These are phyloP conservation scores for Xylaria sp. DNA, from an alignment of 2,329 filamentous ascomycete genomes.

Conservation along the genomic window DNA sequence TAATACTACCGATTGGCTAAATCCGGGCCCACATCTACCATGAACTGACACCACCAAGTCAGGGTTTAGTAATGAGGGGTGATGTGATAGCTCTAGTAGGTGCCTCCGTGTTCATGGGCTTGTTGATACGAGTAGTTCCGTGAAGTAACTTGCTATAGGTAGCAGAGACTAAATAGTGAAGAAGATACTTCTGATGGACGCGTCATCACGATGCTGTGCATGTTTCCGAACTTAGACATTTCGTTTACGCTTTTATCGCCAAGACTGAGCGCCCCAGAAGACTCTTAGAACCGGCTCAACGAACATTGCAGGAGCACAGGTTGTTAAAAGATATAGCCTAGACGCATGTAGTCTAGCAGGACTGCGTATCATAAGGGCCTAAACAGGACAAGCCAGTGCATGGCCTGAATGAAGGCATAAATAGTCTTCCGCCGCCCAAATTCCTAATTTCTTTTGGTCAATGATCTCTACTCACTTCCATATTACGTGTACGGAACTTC, in stretches of 20 bases:
- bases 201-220: neutral
- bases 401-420: neutral
- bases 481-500: neutral
- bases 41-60: neutral
- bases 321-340: too few relatives aligned
- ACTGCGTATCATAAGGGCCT: neutral
- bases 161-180: neutral
- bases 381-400: neutral
- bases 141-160: neutral
- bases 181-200: neutral
- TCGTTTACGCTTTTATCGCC: too few relatives aligned
- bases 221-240: neutral
- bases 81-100: neutral
- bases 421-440: neutral
- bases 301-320: too few relatives aligned
- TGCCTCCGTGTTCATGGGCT: neutral
- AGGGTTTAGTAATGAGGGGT: neutral
- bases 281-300: too few relatives aligned
- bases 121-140: neutral
- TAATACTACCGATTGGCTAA: neutral
- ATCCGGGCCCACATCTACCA: neutral
- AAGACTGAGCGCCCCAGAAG: too few relatives aligned
- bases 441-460: neutral
- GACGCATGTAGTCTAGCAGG: neutral
- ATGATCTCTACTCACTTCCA: neutral